A percentile compares a stretch with the other conserved stretches of the same genome.
These are phyloP conservation scores for Pseudodiploospora longispora DNA, from an alignment of 2,329 filamentous ascomycete species.

Conservation along the genomic window DNA sequence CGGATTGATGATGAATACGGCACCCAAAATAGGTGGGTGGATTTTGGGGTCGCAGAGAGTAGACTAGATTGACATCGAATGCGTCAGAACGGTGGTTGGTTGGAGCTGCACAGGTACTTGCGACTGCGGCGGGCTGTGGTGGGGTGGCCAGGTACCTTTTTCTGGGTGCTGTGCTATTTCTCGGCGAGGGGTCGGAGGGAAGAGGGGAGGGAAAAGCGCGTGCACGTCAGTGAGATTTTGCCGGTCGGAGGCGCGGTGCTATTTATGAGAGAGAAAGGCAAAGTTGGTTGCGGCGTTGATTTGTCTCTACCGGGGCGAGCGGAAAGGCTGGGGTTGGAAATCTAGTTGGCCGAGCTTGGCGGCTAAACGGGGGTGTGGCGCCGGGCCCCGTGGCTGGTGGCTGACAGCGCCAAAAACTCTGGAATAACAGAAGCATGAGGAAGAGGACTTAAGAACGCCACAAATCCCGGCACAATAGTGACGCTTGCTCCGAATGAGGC, in stretches of 20 bases:
- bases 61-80: background rate
- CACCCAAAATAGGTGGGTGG: background rate
- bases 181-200: slow-evolving; percentile 12
- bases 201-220: slow-evolving; percentile 36
- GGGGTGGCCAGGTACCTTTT: slow-evolving; percentile 11
- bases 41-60: background rate
- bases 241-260: slow-evolving; percentile 36
- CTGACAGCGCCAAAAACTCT: background rate
- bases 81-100: slow-evolving; percentile 9
- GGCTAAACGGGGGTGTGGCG: slow-evolving; percentile 1
- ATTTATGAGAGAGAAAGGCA: slow-evolving; percentile 36
- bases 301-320: slow-evolving; percentile 30
- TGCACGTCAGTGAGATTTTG: slow-evolving; percentile 37
- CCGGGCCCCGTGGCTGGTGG: slow-evolving; percentile 7
- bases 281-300: slow-evolving; percentile 25
- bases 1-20: background rate
- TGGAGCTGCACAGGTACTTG: slow-evolving; percentile 3
- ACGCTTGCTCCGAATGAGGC: background rate
- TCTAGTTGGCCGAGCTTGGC: slow-evolving; percentile 22
- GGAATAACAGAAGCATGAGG: background rate
- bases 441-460: no score
- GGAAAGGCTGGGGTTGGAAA: slow-evolving; percentile 23
- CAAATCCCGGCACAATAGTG: no score
- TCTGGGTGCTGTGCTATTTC: slow-evolving; percentile 9
- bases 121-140: slow-evolving; percentile 2